Evolutionary conservation across 352 stramenopile species (phyloP), one percentile per base, ranked within the genome.

Genomic region (Phytopythium helicoides): DNA sequence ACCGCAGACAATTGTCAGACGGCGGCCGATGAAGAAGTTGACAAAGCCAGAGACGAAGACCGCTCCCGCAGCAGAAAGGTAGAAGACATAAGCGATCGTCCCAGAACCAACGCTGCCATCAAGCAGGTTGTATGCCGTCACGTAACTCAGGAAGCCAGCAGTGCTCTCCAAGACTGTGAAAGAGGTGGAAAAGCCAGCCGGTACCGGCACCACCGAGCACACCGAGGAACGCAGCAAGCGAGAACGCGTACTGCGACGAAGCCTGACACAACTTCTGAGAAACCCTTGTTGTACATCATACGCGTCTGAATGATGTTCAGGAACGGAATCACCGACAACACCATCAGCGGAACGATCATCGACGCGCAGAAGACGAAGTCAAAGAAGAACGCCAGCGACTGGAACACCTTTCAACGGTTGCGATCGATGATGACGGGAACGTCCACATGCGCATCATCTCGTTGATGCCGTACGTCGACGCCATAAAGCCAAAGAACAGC

Each of bases 211-310:
- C 84, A 8, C 80, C 80, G 18, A 92, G 52, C 16, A 87, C 62
- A 3, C 84, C 84, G 62, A 92, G 88, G 55, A 89, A 87, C 12
- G 82, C 75, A 19, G 82, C 81, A 3, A 94, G 66, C 16, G 80
- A 92, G 54, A 94, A 89, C 19, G 84, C 84, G 54, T 94, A 92
- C 67, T 94, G 84, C 25, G 82, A 92, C 35, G 84, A 92, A 6
- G 82, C 84, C 37, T n/a, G 84, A 94, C 18, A 94, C 71, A 16
- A 91, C 84, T 46, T 92, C 76, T 2, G 81, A 92, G 52, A 94
- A 94, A 34, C 81, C 81, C 71, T 94, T 86, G 64, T 94, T 94
- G 78, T 92, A 94, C 84, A 94, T 94, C 84, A 94, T 94, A 56
- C 84, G 82, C 47, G 84, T 92, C 64, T 94, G 84, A 31, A 94